Evolutionary conservation across 331 rosid species (phyloP).

Genomic region (Pyracantha coccinea): DNA sequence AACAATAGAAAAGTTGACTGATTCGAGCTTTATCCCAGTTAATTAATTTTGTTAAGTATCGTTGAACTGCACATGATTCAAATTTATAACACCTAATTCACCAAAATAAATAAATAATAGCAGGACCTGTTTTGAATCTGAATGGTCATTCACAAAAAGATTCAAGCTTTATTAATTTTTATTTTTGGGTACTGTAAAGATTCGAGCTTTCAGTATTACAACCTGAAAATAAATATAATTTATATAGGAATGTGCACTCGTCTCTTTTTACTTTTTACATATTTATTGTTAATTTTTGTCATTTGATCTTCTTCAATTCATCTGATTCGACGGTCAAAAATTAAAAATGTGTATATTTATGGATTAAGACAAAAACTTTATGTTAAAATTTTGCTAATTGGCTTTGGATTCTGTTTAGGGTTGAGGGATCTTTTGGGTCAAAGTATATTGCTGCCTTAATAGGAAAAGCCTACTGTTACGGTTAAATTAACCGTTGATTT

Average conservation of each 20-base stretch:
- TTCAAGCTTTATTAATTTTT: not conserved
- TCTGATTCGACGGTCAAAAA: no score
- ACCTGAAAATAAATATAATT: not conserved
- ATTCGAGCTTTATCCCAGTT: not conserved
- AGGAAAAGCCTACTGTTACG: constrained; percentile 2
- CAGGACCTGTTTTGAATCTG: no score
- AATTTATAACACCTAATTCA: not conserved
- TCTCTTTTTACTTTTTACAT: fast-evolving
- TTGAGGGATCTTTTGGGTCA: not conserved
- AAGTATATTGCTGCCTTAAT: not conserved
- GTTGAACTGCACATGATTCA: not conserved
- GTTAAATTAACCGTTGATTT: not conserved
- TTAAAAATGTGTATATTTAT: no score
- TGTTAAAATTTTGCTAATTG: not conserved
- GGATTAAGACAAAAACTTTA: not conserved
- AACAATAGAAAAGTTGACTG: not conserved
- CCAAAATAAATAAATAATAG: no score
- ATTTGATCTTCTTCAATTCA: no score
- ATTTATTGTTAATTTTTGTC: fast-evolving
- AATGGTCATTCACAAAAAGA: no score
- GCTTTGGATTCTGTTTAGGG: not conserved
- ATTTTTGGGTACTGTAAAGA: not conserved
- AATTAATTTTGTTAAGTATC: not conserved
- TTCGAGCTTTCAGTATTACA: not conserved
- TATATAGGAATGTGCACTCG: no score